These are phyloP conservation scores for Capsicum rhomboideum DNA, from an alignment of 257 asterid genomes.

Conservation along the genomic window DNA sequence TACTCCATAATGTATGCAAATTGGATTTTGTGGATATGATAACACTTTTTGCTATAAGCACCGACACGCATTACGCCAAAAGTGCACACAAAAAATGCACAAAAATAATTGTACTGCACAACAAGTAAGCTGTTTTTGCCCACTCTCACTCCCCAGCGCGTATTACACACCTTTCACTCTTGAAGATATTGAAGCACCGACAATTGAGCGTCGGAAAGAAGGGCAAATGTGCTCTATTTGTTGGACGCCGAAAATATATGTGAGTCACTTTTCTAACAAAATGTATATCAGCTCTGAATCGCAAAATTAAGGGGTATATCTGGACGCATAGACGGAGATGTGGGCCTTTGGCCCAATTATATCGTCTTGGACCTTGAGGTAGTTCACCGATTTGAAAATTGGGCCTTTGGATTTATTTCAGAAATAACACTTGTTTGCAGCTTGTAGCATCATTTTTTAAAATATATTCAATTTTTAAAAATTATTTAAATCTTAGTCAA, in stretches of 20 bases:
- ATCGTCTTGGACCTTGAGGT: not conserved
- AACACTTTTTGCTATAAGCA: not conserved
- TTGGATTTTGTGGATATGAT: too few relatives aligned
- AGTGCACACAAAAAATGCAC: not conserved
- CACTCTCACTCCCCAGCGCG: not conserved
- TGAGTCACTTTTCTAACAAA: too few relatives aligned
- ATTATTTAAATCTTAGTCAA: not conserved
- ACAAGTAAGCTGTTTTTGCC: not conserved
- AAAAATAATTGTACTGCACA: not conserved
- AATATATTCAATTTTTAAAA: not conserved
- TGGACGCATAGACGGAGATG: too few relatives aligned
- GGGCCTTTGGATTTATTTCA: not conserved
- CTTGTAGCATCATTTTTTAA: not conserved
- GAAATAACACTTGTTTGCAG: not conserved
- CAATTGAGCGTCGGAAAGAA: not conserved
- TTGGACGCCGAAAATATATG: too few relatives aligned
- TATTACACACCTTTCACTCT: not conserved
- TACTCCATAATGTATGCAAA: too few relatives aligned
- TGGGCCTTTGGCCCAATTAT: too few relatives aligned
- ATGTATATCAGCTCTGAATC: too few relatives aligned
- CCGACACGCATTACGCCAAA: not conserved
- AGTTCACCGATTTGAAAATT: not conserved
- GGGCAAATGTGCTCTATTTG: too few relatives aligned
- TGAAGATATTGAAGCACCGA: not conserved
- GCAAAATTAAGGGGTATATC: too few relatives aligned